Percentiles rank a stretch among this genome's conserved stretches.
Evolutionary conservation across 768 basidiomycete species (phyloP).

Genomic region (Suillus luteus): DNA sequence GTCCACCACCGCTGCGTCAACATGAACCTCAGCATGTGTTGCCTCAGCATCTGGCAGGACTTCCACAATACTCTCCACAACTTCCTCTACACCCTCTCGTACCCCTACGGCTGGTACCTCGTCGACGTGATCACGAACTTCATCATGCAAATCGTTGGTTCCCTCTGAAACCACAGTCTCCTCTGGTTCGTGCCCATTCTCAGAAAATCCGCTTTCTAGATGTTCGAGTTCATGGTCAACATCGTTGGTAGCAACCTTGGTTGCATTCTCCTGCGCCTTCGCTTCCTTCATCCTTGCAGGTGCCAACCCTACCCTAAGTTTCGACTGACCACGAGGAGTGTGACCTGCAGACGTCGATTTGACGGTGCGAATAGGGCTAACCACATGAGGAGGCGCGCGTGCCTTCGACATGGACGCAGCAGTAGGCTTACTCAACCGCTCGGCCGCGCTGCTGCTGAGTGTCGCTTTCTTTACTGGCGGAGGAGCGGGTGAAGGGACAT

Average conservation of each 20-base stretch:
- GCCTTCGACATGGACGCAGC: conserved; percentile 72
- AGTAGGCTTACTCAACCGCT: conserved; percentile 80
- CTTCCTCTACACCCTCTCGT: conserved; percentile 17
- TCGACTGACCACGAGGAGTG: conserved; percentile 32
- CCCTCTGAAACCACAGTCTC: conserved; percentile 15
- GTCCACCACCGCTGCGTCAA: neutral
- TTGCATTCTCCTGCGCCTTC: conserved; percentile 23
- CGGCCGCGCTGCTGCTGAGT: conserved; percentile 53
- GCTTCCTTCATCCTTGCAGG: conserved; percentile 28
- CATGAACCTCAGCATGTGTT: neutral
- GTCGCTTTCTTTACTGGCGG: conserved; percentile 57
- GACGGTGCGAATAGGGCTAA: conserved; percentile 28
- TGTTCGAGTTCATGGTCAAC: conserved; percentile 23
- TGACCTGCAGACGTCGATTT: conserved; percentile 33
- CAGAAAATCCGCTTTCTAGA: conserved; percentile 21
- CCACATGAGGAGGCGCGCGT: conserved; percentile 35
- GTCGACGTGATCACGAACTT: conserved; percentile 20
- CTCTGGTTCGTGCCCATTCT: conserved; percentile 31
- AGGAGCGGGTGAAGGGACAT: conserved; percentile 47
- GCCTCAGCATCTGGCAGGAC: conserved; percentile 15
- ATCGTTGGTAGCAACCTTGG: conserved; percentile 27
- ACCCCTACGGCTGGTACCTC: conserved; percentile 6
- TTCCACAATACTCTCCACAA: conserved; percentile 11
- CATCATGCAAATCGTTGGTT: conserved; percentile 24
- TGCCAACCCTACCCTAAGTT: conserved; percentile 28